phyloP scores from a whole-genome alignment of 163 green algal species.

The Chlorella variabilis region DNA sequence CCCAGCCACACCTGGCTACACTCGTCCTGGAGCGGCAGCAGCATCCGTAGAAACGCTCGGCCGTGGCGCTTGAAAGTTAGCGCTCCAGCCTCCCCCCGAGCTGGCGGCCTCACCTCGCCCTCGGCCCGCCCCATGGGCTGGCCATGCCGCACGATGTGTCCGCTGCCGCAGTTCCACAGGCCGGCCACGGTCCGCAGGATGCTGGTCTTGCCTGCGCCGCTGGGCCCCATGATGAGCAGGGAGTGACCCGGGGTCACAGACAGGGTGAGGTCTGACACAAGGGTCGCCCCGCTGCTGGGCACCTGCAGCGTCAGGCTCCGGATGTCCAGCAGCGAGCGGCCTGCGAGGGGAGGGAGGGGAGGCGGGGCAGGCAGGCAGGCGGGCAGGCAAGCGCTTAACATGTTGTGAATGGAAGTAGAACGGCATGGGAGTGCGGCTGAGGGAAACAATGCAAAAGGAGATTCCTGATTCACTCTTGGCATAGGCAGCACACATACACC shows the following conservation, averaged over 20 bases:
- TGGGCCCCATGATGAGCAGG: conserved; percentile 92
- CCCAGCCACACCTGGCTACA: neutral
- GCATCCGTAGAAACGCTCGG: too few species aligned
- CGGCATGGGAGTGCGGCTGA: too few species aligned
- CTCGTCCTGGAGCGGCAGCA: too few species aligned
- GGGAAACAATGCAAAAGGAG: too few species aligned
- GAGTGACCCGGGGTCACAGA: conserved; percentile 67
- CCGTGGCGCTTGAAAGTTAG: too few species aligned
- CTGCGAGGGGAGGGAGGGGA: neutral
- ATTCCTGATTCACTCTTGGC: too few species aligned
- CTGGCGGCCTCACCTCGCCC: conserved; percentile 36
- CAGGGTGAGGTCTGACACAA: conserved; percentile 66
- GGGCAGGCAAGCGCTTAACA: too few species aligned
- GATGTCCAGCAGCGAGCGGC: conserved; percentile 55
- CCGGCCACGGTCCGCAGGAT: conserved; percentile 71
- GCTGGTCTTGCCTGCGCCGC: conserved; percentile 91
- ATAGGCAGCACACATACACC: too few species aligned
- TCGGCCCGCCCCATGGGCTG: conserved; percentile 44
- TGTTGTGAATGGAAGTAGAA: too few species aligned
- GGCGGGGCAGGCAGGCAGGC: too few species aligned
- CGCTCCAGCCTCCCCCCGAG: too few species aligned
- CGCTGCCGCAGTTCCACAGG: conserved; percentile 80
- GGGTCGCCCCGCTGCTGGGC: conserved; percentile 26
- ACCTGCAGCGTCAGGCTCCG: conserved; percentile 46
- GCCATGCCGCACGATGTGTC: conserved; percentile 62